Evolutionary conservation across 306 rosid species (phyloP).

Genomic region (Malus sylvestris): DNA sequence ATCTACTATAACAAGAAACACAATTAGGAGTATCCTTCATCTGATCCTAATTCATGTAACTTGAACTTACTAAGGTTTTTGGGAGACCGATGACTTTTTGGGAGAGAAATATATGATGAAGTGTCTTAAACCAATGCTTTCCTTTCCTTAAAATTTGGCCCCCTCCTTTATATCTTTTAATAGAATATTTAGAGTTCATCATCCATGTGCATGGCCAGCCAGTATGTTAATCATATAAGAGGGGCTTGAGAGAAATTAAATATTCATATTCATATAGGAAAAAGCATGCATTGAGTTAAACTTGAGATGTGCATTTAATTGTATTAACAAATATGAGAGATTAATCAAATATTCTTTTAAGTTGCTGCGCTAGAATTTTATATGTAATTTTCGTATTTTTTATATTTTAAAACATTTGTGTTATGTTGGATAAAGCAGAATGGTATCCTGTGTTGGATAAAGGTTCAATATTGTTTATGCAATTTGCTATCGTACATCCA

Average conservation of each 20-base stretch:
- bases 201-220: not conserved
- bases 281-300: not conserved
- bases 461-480: not conserved
- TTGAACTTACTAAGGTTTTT: not conserved
- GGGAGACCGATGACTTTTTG: not conserved
- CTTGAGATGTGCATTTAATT: not conserved
- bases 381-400: no score
- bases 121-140: not conserved
- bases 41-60: not conserved
- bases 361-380: not conserved
- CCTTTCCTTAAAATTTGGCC: not conserved
- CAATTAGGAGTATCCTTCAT: not conserved
- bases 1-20: not conserved
- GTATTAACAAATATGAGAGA: not conserved
- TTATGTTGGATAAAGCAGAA: not conserved
- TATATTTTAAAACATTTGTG: not conserved
- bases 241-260: not conserved
- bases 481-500: not conserved
- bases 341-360: not conserved
- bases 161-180: not conserved
- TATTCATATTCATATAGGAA: not conserved
- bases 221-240: not conserved
- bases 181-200: not conserved
- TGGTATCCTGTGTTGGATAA: not conserved
- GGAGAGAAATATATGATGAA: not conserved